These are phyloP conservation scores for Beauveria sp. DNA, from an alignment of 2,329 filamentous ascomycete species.

Conservation along the genomic window DNA sequence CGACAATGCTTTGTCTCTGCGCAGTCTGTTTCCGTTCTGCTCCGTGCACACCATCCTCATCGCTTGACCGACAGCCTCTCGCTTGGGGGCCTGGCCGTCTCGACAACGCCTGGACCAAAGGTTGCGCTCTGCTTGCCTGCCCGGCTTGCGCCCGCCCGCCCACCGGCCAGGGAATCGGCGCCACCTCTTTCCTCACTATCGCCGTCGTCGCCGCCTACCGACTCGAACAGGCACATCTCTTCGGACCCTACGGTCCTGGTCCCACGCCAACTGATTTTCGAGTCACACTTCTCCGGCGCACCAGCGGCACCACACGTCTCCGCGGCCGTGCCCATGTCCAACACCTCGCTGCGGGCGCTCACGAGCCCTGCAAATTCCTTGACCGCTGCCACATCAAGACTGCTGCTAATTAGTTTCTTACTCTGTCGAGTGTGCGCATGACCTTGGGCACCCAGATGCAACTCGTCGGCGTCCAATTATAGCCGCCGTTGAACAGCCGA, in stretches of 20 bases:
- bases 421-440: too few species aligned
- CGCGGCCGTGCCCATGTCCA: not conserved
- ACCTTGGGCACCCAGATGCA: not conserved
- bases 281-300: conserved; percentile 1
- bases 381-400: not conserved
- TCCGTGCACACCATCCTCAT: not conserved
- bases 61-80: conserved; percentile 5
- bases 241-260: not conserved
- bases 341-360: not conserved
- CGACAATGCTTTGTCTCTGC: not conserved
- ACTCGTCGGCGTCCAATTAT: conserved; percentile 5
- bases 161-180: not conserved
- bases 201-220: conserved; percentile 5
- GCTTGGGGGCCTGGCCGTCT: not conserved
- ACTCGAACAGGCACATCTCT: not conserved
- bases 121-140: not conserved
- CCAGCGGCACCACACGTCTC: not conserved
- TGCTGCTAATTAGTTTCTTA: not conserved
- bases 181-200: not conserved
- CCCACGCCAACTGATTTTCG: not conserved
- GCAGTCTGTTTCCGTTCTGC: not conserved
- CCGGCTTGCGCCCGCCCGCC: not conserved
- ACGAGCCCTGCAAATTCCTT: not conserved
- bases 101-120: not conserved
- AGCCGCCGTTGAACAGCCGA: not conserved